A percentile compares a stretch with the other conserved stretches of the same genome.
Conservation (phyloP, 208 protist genomes). For the Trypanosoma avium region DNA sequence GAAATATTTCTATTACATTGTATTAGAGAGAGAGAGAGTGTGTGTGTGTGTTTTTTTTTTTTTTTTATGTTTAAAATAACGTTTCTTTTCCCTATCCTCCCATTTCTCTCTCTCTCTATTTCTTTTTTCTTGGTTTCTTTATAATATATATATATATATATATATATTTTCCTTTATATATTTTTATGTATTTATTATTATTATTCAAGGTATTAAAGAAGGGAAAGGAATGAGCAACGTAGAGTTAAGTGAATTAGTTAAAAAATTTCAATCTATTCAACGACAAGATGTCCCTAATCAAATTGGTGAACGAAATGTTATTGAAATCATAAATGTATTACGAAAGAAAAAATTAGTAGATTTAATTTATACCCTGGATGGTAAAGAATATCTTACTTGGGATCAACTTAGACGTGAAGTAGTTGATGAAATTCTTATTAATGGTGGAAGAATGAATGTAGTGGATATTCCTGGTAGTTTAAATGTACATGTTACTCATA, state of each 20-base stretch:
- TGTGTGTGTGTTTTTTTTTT: no score
- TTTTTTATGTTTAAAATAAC: no score
- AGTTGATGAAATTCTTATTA: constrained; percentile 71
- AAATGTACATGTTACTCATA: constrained; percentile 63
- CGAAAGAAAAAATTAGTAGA: constrained; percentile 70
- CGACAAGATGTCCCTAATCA: constrained; percentile 55
- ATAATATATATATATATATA: no score
- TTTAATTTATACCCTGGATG: constrained; percentile 75
- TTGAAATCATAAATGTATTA: constrained; percentile 77
- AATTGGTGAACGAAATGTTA: constrained; percentile 79
- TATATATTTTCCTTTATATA: background rate
- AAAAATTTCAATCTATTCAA: constrained; percentile 71
- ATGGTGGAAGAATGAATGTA: constrained; percentile 72
- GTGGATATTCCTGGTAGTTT: constrained; percentile 67
- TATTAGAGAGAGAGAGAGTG: no score
- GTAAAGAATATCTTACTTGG: constrained; percentile 85
- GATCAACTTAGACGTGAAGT: constrained; percentile 76
- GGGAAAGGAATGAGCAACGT: constrained; percentile 35
- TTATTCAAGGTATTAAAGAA: background rate
- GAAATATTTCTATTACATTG: no score
- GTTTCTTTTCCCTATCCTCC: background rate
- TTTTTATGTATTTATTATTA: constrained; percentile 7
- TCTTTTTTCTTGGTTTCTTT: constrained; percentile 5
- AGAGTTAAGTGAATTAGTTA: constrained; percentile 64
- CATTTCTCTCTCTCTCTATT: background rate